Evolutionary conservation across 768 basidiomycete species (phyloP).

Genomic region (Auriscalpium orientale): DNA sequence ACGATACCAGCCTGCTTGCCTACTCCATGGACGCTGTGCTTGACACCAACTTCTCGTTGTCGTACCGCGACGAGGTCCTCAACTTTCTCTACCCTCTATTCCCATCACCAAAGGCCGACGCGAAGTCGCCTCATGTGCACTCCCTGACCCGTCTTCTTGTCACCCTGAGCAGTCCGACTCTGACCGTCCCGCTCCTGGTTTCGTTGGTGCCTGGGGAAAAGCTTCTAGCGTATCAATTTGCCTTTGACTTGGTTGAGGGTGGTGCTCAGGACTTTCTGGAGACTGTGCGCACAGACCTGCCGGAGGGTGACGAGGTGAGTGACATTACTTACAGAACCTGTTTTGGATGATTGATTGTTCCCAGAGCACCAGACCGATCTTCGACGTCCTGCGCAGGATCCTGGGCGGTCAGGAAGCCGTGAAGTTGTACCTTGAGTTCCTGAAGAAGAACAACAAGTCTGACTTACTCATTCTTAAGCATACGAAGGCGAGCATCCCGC

Average conservation of each 20-base stretch:
- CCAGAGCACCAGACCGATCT: constrained; percentile 53
- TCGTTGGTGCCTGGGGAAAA: constrained; percentile 65
- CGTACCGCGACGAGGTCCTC: constrained; percentile 76
- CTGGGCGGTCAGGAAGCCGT: constrained; percentile 88
- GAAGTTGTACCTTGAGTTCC: constrained; percentile 90
- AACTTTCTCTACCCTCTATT: constrained; percentile 81
- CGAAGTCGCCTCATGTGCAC: constrained; percentile 68
- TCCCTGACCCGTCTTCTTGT: constrained; percentile 85
- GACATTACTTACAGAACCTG: background rate
- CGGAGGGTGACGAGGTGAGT: constrained; percentile 58
- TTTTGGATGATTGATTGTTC: background rate
- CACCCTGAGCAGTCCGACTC: constrained; percentile 73
- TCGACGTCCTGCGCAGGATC: constrained; percentile 74
- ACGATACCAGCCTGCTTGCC: constrained; percentile 72
- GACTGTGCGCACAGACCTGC: constrained; percentile 59
- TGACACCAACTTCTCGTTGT: constrained; percentile 82
- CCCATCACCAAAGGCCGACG: constrained; percentile 62
- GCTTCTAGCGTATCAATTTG: constrained; percentile 87
- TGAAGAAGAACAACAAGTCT: constrained; percentile 88
- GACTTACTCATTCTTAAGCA: constrained; percentile 88
- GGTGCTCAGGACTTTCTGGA: constrained; percentile 91
- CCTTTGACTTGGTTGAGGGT: constrained; percentile 92
- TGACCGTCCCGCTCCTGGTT: constrained; percentile 67
- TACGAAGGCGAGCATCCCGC: constrained; percentile 60
- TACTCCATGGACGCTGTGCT: constrained; percentile 92